Percentiles rank a stretch among this genome's conserved stretches.
Conservation (phyloP, 2,329 filamentous ascomycete genomes). For the Colletotrichum incanum region DNA sequence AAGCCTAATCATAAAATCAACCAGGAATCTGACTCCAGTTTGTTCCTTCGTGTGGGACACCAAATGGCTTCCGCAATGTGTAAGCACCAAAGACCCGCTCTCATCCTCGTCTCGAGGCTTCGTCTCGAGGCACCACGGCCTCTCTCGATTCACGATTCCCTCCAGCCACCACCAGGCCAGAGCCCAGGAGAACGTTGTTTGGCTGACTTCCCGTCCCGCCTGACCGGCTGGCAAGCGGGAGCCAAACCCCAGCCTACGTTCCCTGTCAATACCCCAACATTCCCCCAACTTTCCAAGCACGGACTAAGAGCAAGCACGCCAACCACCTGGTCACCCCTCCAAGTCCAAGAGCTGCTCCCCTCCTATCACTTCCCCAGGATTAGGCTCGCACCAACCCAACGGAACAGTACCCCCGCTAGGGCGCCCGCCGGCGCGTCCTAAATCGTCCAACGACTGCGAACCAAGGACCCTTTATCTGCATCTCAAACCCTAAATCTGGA, state of each 20-base stretch:
- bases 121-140: slow-evolving; percentile 16
- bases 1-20: slow-evolving; percentile 1
- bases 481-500: slow-evolving; percentile 37
- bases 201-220: slow-evolving; percentile 22
- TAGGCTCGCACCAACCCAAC: slow-evolving; percentile 35
- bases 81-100: slow-evolving; percentile 7
- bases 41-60: slow-evolving; percentile 8
- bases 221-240: slow-evolving; percentile 37
- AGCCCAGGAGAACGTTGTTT: neutral
- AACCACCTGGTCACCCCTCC: slow-evolving; percentile 14
- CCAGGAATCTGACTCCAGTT: slow-evolving; percentile 1
- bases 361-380: slow-evolving; percentile 37
- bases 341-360: slow-evolving; percentile 23
- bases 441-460: slow-evolving; percentile 38
- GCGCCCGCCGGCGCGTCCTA: slow-evolving; percentile 38
- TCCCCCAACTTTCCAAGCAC: slow-evolving; percentile 37
- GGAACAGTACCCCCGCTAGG: slow-evolving; percentile 29
- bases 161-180: slow-evolving; percentile 4
- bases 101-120: slow-evolving; percentile 15
- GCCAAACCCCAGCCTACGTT: slow-evolving; percentile 17
- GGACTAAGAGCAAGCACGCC: slow-evolving; percentile 15
- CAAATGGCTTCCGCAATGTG: neutral
- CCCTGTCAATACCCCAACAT: slow-evolving; percentile 40
- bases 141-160: slow-evolving; percentile 10
- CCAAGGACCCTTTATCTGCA: slow-evolving; percentile 41